Base-by-base conservation (phyloP, 106 monocot species). In the Dactylorhiza incarnata region DNA sequence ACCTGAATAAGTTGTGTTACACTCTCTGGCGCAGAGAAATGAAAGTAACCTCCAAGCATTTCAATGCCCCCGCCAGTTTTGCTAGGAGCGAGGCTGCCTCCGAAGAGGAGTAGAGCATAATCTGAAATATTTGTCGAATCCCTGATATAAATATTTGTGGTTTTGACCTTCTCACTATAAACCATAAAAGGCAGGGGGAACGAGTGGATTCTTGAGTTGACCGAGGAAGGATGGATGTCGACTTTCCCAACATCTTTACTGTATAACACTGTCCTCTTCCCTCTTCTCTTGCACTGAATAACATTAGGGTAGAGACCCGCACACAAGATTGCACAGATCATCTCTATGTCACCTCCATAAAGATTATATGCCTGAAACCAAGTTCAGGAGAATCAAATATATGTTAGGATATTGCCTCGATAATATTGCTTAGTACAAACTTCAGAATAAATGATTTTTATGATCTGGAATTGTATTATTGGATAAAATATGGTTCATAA, bases 221-320 rank as follows among this genome's bases (percentile, higher is more conserved):
- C 97, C 49, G 97, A 97, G 9, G 97, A 89, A 6, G 97, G 97
- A 84, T 97, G 97, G 53, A 97, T 83, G 66, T 97, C 97, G 6
- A 97, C 97, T 80, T 97, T 97, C n/a, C 97, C 97, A 56, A 97
- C 97, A 9, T 97, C 97, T 78, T 89, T 97, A 25, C 89, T 97
- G 80, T 94, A 94, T 25, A 94, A 91, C 53, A 89, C 86, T 13
- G 91, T 97, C 83, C 97, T 87, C 74, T 97, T 97, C 68, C 97
- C 94, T 74, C 94, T 90, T 80, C 89, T 89, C 76, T 97, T 97
- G 86, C 97, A 94, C 24, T 94, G 97, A 43, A 97, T 86, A 44
- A 97, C 94, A 78, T 97, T 97, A 10, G 97, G 97, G 49, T 86
- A 97, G 54, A 97, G 97, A 23, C 97, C 97, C 47, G 97, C 93